A percentile compares a stretch with the other conserved stretches of the same genome.
Evolutionary conservation across 1,284 basidiomycete species (phyloP).

Genomic region (Cronartium ribicola): DNA sequence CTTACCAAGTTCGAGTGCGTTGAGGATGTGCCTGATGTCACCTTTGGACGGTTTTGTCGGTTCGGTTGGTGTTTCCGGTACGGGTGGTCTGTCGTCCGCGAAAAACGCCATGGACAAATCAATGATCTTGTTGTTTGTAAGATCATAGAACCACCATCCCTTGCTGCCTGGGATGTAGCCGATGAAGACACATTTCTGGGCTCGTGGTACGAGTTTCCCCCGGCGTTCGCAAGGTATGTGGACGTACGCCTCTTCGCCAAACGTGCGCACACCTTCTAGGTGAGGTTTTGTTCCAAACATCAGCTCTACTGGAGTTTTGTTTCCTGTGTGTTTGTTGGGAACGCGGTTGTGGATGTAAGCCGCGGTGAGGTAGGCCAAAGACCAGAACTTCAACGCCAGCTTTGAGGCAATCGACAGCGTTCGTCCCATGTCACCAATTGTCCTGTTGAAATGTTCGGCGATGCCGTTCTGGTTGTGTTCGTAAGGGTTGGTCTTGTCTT

Average conservation of each 20-base stretch:
- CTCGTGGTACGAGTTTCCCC: neutral
- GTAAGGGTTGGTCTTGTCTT: neutral
- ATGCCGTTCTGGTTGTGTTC: constrained; percentile 9
- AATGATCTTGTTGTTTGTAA: neutral
- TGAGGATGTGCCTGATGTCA: neutral
- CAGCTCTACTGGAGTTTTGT: neutral
- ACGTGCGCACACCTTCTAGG: neutral
- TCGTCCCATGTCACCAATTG: neutral
- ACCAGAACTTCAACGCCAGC: neutral
- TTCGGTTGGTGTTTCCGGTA: neutral
- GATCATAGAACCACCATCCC: constrained; percentile 3
- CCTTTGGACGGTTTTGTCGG: neutral
- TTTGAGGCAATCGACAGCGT: neutral
- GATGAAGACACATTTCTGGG: neutral
- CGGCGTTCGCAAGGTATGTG: neutral
- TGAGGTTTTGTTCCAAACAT: constrained; percentile 4
- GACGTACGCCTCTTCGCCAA: constrained; percentile 1
- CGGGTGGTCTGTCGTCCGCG: neutral
- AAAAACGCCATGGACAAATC: neutral
- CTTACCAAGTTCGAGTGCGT: neutral
- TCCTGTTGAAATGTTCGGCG: neutral
- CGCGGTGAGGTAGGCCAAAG: neutral
- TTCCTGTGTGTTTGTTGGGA: neutral
- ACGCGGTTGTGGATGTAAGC: neutral
- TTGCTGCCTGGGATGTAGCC: neutral